Conservation (phyloP, 2,329 filamentous ascomycete species). For the Achaetomium macrosporum region DNA sequence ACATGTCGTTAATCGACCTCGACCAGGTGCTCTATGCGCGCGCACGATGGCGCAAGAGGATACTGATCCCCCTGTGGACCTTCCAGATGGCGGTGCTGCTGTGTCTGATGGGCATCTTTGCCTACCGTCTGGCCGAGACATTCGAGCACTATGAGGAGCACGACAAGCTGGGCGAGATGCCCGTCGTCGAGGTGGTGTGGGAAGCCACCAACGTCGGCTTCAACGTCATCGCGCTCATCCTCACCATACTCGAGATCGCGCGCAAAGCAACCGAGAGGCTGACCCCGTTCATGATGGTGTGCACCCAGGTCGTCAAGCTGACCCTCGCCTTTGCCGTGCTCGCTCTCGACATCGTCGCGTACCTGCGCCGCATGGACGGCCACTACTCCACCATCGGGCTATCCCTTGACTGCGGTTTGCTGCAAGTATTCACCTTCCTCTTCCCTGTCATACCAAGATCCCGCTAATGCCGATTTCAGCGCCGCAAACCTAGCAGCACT, state of each 20-base stretch:
- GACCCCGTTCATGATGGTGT: slow-evolving; percentile 50
- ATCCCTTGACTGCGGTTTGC: slow-evolving; percentile 41
- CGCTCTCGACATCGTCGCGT: slow-evolving; percentile 47
- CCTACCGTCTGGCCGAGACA: slow-evolving; percentile 46
- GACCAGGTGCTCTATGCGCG: slow-evolving; percentile 48
- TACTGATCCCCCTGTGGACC: slow-evolving; percentile 47
- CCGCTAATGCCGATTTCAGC: slow-evolving; percentile 19
- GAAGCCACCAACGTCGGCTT: slow-evolving; percentile 47
- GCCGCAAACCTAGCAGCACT: slow-evolving; percentile 39
- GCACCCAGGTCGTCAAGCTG: slow-evolving; percentile 46
- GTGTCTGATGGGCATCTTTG: slow-evolving; percentile 46
- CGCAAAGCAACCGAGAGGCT: slow-evolving; percentile 44
- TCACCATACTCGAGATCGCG: slow-evolving; percentile 43
- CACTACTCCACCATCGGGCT: slow-evolving; percentile 46
- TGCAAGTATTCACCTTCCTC: slow-evolving; percentile 35
- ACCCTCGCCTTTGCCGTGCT: slow-evolving; percentile 42
- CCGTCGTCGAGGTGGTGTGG: slow-evolving; percentile 49
- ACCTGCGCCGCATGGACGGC: slow-evolving; percentile 38
- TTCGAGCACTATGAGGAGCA: slow-evolving; percentile 38
- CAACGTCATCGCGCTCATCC: slow-evolving; percentile 40
- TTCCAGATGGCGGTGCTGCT: slow-evolving; percentile 43
- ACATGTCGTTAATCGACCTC: slow-evolving; percentile 32
- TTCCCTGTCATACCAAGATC: slow-evolving; percentile 2
- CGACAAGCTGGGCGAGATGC: slow-evolving; percentile 34
- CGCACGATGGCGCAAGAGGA: slow-evolving; percentile 43